These are phyloP conservation scores for Ceratobasidium sp. DNA, from an alignment of 1,284 basidiomycete genomes.

Conservation along the genomic window DNA sequence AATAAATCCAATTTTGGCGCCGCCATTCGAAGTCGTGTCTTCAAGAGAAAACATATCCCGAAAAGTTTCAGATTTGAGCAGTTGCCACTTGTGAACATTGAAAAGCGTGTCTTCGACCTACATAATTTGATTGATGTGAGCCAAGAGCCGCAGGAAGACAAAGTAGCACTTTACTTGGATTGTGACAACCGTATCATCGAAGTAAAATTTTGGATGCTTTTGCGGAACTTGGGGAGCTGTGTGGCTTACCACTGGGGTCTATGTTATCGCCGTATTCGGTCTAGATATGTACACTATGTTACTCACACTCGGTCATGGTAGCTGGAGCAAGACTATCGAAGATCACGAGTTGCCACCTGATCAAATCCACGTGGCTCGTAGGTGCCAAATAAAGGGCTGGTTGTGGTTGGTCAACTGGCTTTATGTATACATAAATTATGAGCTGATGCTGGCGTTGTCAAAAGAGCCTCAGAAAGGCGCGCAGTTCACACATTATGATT, in stretches of 20 bases:
- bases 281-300: no score
- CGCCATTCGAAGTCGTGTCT: neutral
- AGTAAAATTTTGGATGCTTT: conserved; percentile 29
- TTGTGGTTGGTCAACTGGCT: no score
- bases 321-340: no score
- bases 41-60: conserved; percentile 39
- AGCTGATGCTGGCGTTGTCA: no score
- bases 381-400: no score
- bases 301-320: no score
- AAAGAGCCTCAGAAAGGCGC: no score
- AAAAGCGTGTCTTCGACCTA: conserved; percentile 42
- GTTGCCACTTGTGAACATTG: conserved; percentile 22
- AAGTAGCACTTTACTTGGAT: conserved; percentile 12
- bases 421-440: no score
- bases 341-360: no score
- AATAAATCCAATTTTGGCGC: neutral
- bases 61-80: conserved; percentile 37
- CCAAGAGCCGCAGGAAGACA: neutral
- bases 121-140: neutral
- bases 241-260: neutral
- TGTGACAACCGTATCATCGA: conserved; percentile 15
- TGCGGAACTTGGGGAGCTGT: neutral
- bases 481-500: no score
- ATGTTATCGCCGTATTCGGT: neutral
- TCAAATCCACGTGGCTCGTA: no score